These are phyloP conservation scores for Kwoniella mangroviensis DNA, from an alignment of 768 basidiomycete genomes.

Conservation along the genomic window DNA sequence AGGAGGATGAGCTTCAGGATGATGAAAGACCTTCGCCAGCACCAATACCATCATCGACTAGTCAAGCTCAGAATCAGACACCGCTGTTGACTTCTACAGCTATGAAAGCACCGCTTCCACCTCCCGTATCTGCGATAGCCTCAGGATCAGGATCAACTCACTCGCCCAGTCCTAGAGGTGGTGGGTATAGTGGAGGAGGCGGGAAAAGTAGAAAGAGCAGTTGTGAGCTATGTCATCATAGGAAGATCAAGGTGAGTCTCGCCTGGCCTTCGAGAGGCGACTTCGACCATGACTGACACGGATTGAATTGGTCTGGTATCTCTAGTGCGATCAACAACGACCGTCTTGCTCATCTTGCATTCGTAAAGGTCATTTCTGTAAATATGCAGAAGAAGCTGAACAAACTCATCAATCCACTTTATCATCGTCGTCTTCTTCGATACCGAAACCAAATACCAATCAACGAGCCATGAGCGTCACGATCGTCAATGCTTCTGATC, in stretches of 20 bases:
- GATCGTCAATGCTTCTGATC: constrained; percentile 27
- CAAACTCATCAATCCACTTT: neutral
- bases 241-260: constrained; percentile 46
- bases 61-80: neutral
- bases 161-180: constrained; percentile 12
- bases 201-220: constrained; percentile 47
- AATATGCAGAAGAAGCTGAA: constrained; percentile 32
- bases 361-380: constrained; percentile 26
- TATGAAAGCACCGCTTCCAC: constrained; percentile 1
- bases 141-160: constrained; percentile 8
- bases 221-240: constrained; percentile 45
- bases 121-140: constrained; percentile 1
- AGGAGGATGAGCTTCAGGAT: constrained; percentile 7
- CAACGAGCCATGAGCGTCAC: constrained; percentile 27
- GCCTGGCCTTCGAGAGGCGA: too few relatives aligned
- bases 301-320: neutral
- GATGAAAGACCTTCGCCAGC: neutral
- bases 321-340: constrained; percentile 31
- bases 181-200: constrained; percentile 12
- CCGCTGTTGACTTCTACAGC: constrained; percentile 11
- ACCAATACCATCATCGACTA: neutral
- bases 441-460: neutral
- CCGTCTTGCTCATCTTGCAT: constrained; percentile 30
- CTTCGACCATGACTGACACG: neutral
- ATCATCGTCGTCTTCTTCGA: neutral